phyloP scores from a whole-genome alignment of 805 yeast species.

The Myxozyma vanderwaltii region DNA sequence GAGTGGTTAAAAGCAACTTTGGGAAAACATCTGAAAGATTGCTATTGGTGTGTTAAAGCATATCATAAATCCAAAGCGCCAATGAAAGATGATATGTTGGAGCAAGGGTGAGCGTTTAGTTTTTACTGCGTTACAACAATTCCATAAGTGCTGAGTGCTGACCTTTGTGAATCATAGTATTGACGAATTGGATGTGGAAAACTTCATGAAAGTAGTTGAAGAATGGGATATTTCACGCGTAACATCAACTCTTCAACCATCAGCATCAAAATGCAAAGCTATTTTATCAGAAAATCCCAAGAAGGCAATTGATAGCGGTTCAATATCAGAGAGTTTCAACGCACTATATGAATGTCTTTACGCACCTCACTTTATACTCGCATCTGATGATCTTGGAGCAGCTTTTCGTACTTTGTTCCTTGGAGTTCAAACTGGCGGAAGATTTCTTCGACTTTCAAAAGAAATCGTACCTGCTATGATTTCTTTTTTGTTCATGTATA shows the following conservation, averaged over 20 bases:
- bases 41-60: constrained; percentile 34
- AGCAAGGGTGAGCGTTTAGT: constrained; percentile 20
- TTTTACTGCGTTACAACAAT: background rate
- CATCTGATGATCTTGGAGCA: constrained; percentile 12
- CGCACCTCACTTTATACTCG: constrained; percentile 28
- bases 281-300: constrained; percentile 8
- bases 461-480: constrained; percentile 37
- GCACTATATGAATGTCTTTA: constrained; percentile 36
- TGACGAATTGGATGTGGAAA: constrained; percentile 28
- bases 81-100: constrained; percentile 23
- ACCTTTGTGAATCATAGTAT: constrained; percentile 11
- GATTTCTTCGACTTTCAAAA: constrained; percentile 33
- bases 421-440: constrained; percentile 36
- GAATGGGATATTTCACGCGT: constrained; percentile 33
- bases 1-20: constrained; percentile 31
- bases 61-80: constrained; percentile 28
- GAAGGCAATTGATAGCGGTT: constrained; percentile 13
- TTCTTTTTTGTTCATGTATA: constrained; percentile 27
- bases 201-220: constrained; percentile 23
- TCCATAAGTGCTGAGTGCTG: background rate
- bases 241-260: constrained; percentile 15
- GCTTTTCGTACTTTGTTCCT: constrained; percentile 27
- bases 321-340: constrained; percentile 30
- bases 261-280: constrained; percentile 23
- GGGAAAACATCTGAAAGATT: constrained; percentile 27